These are phyloP conservation scores for Schizophyllum amplum DNA, from an alignment of 1,284 basidiomycete genomes.

Conservation along the genomic window DNA sequence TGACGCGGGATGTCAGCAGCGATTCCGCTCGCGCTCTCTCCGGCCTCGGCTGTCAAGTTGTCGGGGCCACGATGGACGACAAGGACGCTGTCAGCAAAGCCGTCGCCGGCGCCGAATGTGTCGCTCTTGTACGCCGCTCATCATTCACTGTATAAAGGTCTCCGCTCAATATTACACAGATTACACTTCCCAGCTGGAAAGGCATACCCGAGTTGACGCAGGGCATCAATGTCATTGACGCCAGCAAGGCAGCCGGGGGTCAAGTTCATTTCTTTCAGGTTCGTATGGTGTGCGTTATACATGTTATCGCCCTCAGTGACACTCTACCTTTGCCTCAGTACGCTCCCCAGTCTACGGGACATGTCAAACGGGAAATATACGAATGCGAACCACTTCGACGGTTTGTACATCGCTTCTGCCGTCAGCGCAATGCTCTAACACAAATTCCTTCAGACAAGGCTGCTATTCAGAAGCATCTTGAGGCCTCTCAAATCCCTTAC, in stretches of 20 bases:
- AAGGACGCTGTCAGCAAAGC: neutral
- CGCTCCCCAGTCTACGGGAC: conserved; percentile 10
- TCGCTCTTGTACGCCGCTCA: neutral
- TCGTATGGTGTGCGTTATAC: neutral
- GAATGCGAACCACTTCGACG: conserved; percentile 1
- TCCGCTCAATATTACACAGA: neutral
- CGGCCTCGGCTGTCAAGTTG: neutral
- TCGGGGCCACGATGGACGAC: neutral
- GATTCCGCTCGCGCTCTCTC: neutral
- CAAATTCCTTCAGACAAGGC: conserved; percentile 20
- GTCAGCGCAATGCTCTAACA: neutral
- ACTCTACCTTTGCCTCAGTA: conserved; percentile 16
- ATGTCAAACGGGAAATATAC: conserved; percentile 4
- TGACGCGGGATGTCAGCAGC: neutral
- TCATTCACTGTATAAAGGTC: neutral
- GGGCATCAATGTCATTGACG: conserved; percentile 32
- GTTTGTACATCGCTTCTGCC: neutral
- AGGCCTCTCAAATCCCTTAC: conserved; percentile 16
- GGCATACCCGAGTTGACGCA: conserved; percentile 20
- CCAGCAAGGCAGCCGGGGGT: conserved; percentile 18
- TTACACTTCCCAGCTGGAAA: neutral
- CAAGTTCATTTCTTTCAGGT: conserved; percentile 25
- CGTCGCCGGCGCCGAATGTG: neutral
- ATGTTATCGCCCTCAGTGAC: conserved; percentile 13
- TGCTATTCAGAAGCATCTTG: conserved; percentile 20